Evolutionary conservation across 108 stramenopile genomes (phyloP), one percentile per base, ranked within the genome.

Genomic region (Nannochloropsis salina): DNA sequence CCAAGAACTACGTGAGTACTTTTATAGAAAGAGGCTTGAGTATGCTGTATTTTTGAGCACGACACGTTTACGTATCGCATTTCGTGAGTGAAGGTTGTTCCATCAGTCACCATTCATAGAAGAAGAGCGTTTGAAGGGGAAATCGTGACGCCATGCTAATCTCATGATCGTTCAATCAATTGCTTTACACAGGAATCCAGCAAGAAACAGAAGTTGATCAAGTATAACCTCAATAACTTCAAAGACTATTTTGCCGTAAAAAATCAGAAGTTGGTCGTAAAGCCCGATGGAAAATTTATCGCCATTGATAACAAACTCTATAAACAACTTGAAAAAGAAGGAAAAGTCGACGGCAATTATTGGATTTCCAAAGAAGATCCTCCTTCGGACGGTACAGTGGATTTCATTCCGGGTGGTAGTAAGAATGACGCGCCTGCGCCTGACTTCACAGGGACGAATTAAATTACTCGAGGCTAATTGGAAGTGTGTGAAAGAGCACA

Each of bases 221-320:
- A 74, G n/a, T 74, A 74, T n/a, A 74, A 74, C 61, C 61, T 74
- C 61, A 74, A 74, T 6, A 74, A 74, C 61, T 74, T 74, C 61
- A 74, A 74, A n/a, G 61, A 74, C 61, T 74, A 74, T n/a, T 74
- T 74, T n/a, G 61, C 61, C 20, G 61, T 74, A 15, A 74, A 74
- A n/a, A 74, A 74, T n/a, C 61, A 74, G n/a, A 74, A 74, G 61
- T n/a, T 74, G 20, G 61, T 74, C 20, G 61, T 74, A 15, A 74
- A 74, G 61, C 61, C 61, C 0, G 61, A 74, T n/a, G 61, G 61
- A n/a, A 74, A 74, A 74, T 74, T 74, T n/a, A 74, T 74, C 61
- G 61, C 61, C 61, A 74, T 74, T 74, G 61, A 74, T n/a, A 74
- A 74, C 61, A 74, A 74, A 74, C 1, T 74, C 61, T 74, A 74